phyloP scores from a whole-genome alignment of 768 basidiomycete species.

The Phylloporus sp. region DNA sequence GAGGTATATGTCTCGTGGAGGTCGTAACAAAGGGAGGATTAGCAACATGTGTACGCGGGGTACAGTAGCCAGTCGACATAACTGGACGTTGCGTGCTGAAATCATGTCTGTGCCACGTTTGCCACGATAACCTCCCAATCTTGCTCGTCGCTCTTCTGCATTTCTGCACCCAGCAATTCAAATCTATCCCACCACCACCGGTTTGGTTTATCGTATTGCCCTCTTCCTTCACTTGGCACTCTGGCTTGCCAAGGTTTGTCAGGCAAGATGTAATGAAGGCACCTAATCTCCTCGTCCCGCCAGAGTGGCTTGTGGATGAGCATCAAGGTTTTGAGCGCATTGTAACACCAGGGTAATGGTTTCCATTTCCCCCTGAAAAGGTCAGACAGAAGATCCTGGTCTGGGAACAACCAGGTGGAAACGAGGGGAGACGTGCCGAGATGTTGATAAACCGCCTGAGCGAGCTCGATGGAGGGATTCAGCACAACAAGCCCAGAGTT shows the following conservation, averaged over 20 bases:
- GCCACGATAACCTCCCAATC: conserved; percentile 50
- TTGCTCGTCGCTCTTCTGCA: conserved; percentile 42
- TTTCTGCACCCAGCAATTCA: conserved; percentile 37
- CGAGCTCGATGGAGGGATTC: conserved; percentile 60
- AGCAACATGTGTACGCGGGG: neutral
- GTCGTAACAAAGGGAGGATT: conserved; percentile 16
- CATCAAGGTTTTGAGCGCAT: conserved; percentile 87
- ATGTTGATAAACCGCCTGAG: conserved; percentile 47
- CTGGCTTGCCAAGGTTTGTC: conserved; percentile 84
- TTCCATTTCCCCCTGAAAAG: conserved; percentile 78
- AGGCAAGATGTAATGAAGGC: conserved; percentile 80
- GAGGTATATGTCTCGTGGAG: conserved; percentile 92
- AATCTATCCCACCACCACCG: conserved; percentile 82
- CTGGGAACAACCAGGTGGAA: conserved; percentile 67
- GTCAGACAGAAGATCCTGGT: conserved; percentile 86
- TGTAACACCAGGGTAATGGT: conserved; percentile 83
- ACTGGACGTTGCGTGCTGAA: neutral
- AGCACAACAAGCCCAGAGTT: conserved; percentile 91
- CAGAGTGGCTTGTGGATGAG: conserved; percentile 70
- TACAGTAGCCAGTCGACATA: neutral
- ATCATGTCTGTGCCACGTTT: conserved; percentile 38
- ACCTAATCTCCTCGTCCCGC: conserved; percentile 81
- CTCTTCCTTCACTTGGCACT: conserved; percentile 36
- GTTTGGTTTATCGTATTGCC: conserved; percentile 52
- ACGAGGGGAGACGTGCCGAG: conserved; percentile 47